Percentiles rank a stretch among this genome's conserved stretches.
These are phyloP conservation scores for Gaeumannomyces tritici DNA, from an alignment of 2,329 filamentous ascomycete genomes.

Conservation along the genomic window DNA sequence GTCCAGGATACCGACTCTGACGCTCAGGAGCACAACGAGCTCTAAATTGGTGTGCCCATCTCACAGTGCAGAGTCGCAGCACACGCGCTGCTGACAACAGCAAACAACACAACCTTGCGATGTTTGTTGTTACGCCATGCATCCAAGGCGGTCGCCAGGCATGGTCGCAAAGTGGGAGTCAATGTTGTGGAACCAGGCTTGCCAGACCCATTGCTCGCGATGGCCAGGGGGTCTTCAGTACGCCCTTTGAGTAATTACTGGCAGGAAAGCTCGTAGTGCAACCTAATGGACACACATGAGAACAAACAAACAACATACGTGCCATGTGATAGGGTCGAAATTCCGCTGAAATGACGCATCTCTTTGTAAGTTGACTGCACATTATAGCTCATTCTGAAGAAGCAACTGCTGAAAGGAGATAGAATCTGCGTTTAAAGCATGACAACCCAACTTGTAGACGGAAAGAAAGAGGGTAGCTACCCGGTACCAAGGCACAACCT, in stretches of 20 bases:
- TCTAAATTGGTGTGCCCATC: slow-evolving; percentile 28
- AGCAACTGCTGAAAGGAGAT: no score
- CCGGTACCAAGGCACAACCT: no score
- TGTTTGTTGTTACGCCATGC: neutral
- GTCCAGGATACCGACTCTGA: slow-evolving; percentile 43
- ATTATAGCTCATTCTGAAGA: no score
- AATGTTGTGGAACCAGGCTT: no score
- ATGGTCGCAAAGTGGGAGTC: no score
- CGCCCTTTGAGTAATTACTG: neutral
- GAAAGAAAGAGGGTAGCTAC: no score
- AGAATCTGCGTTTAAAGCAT: no score
- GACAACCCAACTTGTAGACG: no score
- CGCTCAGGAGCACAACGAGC: slow-evolving; percentile 48
- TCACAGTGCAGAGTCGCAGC: neutral
- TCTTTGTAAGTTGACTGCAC: neutral
- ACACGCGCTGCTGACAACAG: neutral
- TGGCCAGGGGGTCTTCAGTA: neutral
- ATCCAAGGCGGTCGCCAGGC: neutral
- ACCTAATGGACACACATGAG: neutral
- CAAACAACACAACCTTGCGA: neutral
- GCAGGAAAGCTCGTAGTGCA: neutral
- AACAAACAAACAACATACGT: neutral
- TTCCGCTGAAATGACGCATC: neutral
- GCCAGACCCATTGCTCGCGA: neutral
- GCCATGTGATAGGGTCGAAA: neutral